A percentile compares a stretch with the other conserved stretches of the same genome.
phyloP scores from a whole-genome alignment of 306 rosid species.

The Cucurbita moschata region DNA sequence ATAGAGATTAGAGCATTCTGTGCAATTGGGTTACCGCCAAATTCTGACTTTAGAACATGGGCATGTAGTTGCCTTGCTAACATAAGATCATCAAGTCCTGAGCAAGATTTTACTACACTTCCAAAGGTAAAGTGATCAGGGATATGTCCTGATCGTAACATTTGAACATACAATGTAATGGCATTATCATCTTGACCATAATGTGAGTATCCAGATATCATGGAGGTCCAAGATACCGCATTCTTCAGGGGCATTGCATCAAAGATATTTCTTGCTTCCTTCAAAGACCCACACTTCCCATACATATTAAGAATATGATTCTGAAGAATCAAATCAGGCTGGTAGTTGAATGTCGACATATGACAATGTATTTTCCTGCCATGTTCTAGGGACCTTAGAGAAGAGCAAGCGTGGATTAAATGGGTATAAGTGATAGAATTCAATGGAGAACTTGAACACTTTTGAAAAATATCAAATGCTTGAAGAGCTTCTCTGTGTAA shows the following conservation, averaged over 20 bases:
- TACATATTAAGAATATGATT: conserved; percentile 62
- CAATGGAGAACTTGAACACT: conserved; percentile 17
- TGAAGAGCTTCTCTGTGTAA: conserved; percentile 45
- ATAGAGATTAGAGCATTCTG: conserved; percentile 72
- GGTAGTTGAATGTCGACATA: conserved; percentile 23
- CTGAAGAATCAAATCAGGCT: conserved; percentile 33
- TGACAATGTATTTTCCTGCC: conserved; percentile 43
- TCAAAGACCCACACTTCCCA: conserved; percentile 60
- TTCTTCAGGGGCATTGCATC: conserved; percentile 48
- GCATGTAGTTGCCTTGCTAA: conserved; percentile 56
- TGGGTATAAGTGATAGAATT: conserved; percentile 30
- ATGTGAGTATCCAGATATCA: conserved; percentile 54
- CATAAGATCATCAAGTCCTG: conserved; percentile 20
- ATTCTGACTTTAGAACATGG: conserved; percentile 42
- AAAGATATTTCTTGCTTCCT: conserved; percentile 49
- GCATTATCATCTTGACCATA: conserved; percentile 39
- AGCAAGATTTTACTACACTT: conserved; percentile 53
- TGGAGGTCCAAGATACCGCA: conserved; percentile 67
- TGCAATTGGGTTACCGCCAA: conserved; percentile 31
- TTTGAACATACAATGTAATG: conserved; percentile 35
- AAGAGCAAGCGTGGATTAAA: conserved; percentile 50
- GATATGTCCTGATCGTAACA: conserved; percentile 34
- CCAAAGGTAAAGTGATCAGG: conserved; percentile 70
- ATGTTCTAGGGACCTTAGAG: conserved; percentile 37
- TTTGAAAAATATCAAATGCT: conserved; percentile 32